phyloP scores from a whole-genome alignment of 805 yeast species.

The Yarrowia sp. region DNA sequence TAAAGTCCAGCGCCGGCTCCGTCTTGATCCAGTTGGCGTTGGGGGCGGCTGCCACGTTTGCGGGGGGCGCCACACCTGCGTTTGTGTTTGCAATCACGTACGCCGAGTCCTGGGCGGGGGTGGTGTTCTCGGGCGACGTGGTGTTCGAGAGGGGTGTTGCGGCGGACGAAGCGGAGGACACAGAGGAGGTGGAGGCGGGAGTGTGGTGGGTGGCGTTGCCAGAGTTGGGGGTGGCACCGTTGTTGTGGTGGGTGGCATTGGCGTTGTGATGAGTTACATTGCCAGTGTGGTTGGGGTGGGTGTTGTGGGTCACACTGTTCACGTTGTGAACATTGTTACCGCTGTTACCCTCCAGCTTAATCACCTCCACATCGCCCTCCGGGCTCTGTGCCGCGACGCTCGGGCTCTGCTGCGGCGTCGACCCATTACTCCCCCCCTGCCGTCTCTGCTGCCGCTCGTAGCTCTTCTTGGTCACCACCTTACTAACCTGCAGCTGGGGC shows the following conservation, averaged over 20 bases:
- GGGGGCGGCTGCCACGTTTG: not conserved
- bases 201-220: not conserved
- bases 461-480: conserved; percentile 35
- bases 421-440: conserved; percentile 4
- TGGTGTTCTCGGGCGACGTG: not conserved
- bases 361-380: not conserved
- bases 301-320: not conserved
- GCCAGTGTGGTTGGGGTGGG: too few species aligned
- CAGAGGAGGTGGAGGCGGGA: not conserved
- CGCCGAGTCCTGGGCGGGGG: conserved; percentile 21
- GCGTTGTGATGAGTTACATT: not conserved
- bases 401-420: conserved; percentile 23
- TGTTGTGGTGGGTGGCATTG: not conserved
- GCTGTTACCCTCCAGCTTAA: conserved; percentile 1
- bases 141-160: conserved; percentile 3
- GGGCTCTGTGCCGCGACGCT: not conserved
- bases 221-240: not conserved
- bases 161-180: not conserved
- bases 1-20: conserved; percentile 13
- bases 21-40: conserved; percentile 11
- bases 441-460: conserved; percentile 35
- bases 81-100: conserved; percentile 1
- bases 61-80: not conserved
- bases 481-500: conserved; percentile 32
- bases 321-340: not conserved